These are phyloP conservation scores for Ustilago hordei DNA, from an alignment of 1,284 basidiomycete genomes.

Conservation along the genomic window DNA sequence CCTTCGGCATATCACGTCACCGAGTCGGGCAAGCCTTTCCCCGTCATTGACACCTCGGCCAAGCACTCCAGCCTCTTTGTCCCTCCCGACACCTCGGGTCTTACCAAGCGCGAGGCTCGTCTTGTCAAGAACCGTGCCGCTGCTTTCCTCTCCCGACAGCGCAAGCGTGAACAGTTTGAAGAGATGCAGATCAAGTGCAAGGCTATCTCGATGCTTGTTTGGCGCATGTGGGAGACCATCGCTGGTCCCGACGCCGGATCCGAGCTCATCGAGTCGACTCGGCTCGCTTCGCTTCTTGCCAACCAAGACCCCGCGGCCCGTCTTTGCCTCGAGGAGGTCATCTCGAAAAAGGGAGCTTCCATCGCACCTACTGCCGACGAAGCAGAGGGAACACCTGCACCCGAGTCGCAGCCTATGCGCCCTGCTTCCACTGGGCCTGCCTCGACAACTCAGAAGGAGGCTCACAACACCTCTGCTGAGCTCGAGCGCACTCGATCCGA, in stretches of 20 bases:
- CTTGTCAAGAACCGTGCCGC: conserved; percentile 91
- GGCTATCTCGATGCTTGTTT: conserved; percentile 62
- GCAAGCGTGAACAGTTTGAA: conserved; percentile 92
- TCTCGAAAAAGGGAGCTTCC: conserved; percentile 55
- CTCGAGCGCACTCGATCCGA: conserved; percentile 44
- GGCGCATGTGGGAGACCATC: conserved; percentile 62
- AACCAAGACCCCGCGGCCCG: conserved; percentile 51
- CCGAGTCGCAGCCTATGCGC: conserved; percentile 10
- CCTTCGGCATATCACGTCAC: conserved; percentile 66
- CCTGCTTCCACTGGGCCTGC: conserved; percentile 9
- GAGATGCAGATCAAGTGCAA: conserved; percentile 82
- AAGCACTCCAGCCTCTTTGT: conserved; percentile 74
- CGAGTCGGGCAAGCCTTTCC: conserved; percentile 67
- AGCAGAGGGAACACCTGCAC: conserved; percentile 32
- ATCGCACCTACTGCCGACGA: conserved; percentile 60
- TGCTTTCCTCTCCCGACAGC: conserved; percentile 86
- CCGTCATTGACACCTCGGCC: conserved; percentile 68
- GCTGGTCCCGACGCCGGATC: conserved; percentile 46
- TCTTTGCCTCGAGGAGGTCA: conserved; percentile 53
- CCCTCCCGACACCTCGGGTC: conserved; percentile 85
- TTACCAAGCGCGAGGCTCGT: conserved; percentile 87
- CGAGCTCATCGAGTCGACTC: conserved; percentile 36
- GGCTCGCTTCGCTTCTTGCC: conserved; percentile 40
- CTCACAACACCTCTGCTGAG: conserved; percentile 23
- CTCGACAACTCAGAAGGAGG: not conserved